A percentile compares a stretch with the other conserved stretches of the same genome.
phyloP scores from a whole-genome alignment of 2,329 filamentous ascomycete genomes.

The Hypocrella siamensis region DNA sequence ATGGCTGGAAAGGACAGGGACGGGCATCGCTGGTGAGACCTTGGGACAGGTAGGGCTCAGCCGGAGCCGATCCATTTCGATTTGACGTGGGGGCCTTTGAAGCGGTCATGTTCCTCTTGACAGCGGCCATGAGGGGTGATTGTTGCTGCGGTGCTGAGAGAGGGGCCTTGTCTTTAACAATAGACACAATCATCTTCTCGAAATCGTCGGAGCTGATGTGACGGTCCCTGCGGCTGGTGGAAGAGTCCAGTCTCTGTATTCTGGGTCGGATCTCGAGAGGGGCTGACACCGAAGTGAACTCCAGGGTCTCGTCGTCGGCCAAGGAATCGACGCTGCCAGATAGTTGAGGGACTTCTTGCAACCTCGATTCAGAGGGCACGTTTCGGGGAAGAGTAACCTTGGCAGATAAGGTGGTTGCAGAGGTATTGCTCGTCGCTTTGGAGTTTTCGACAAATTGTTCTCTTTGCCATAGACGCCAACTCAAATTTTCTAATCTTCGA shows the following conservation, averaged over 20 bases:
- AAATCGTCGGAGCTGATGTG: constrained; percentile 88
- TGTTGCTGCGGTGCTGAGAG: constrained; percentile 24
- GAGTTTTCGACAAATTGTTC: constrained; percentile 66
- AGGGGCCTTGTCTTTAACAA: constrained; percentile 69
- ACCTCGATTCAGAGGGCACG: constrained; percentile 26
- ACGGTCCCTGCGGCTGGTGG: constrained; percentile 60
- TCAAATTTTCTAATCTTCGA: constrained; percentile 82
- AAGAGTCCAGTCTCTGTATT: constrained; percentile 56
- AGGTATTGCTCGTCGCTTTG: constrained; percentile 27
- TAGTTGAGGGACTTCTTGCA: constrained; percentile 50
- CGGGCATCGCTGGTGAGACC: constrained; percentile 13
- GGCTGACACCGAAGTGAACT: constrained; percentile 37
- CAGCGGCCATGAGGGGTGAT: constrained; percentile 16
- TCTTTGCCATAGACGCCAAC: constrained; percentile 88
- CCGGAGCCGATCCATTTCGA: constrained; percentile 27
- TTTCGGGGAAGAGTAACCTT: constrained; percentile 31
- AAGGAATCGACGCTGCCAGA: constrained; percentile 66
- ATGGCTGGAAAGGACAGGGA: constrained; percentile 12
- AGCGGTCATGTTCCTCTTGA: constrained; percentile 24
- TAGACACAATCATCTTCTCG: constrained; percentile 86
- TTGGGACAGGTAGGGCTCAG: constrained; percentile 35
- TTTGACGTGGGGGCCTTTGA: constrained; percentile 17
- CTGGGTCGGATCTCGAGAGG: constrained; percentile 50
- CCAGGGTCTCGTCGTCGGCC: constrained; percentile 50
- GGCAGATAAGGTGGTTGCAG: constrained; percentile 18